Conservation (phyloP, 768 basidiomycete species). For the Cubamyces sp. region DNA sequence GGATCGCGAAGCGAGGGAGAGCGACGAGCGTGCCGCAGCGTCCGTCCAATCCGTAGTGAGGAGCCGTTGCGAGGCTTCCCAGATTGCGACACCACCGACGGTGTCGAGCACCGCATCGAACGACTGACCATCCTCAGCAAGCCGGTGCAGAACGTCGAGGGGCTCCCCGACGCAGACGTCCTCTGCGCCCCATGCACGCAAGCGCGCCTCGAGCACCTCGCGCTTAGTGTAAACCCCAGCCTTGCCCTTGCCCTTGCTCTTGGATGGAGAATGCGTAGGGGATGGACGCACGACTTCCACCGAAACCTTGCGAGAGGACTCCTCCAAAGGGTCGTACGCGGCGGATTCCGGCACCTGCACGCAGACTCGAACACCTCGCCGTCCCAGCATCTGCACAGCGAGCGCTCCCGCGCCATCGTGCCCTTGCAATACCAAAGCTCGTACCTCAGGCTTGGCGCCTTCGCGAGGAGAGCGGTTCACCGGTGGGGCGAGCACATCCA, state of each 20-base stretch:
- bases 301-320: constrained; percentile 5
- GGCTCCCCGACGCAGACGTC: constrained; percentile 74
- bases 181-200: constrained; percentile 73
- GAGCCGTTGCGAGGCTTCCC: constrained; percentile 72
- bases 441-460: constrained; percentile 26
- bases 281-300: constrained; percentile 5
- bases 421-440: constrained; percentile 67
- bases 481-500: constrained; percentile 48
- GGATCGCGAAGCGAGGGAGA: constrained; percentile 51
- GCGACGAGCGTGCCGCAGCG: constrained; percentile 19
- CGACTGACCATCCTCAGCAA: constrained; percentile 54
- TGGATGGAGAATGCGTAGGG: constrained; percentile 18
- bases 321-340: constrained; percentile 33
- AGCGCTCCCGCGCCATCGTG: constrained; percentile 79
- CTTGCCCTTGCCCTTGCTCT: constrained; percentile 51
- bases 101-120: constrained; percentile 88
- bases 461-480: constrained; percentile 9
- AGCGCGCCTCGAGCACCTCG: constrained; percentile 45
- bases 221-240: constrained; percentile 27
- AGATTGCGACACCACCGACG: constrained; percentile 77
- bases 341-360: constrained; percentile 61
- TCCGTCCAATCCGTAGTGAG: constrained; percentile 45
- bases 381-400: constrained; percentile 75
- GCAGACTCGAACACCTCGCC: constrained; percentile 71
- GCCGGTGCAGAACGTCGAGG: constrained; percentile 53